Conservation (phyloP, 805 yeast species). For the Cyberlindnera meyerae region DNA sequence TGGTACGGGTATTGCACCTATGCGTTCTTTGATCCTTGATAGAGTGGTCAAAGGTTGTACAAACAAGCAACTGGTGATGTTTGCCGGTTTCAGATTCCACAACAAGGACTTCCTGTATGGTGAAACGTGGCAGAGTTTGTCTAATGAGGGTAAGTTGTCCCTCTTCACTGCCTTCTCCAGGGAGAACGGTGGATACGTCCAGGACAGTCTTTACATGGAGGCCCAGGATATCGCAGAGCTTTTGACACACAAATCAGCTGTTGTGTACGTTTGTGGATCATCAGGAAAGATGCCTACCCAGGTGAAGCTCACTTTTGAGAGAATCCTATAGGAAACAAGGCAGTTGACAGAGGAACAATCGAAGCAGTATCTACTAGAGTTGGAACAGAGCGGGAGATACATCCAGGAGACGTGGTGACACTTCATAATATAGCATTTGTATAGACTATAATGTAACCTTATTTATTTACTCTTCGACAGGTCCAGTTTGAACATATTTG, state of each 20-base stretch:
- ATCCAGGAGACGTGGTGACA: conserved; percentile 85
- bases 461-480: background rate
- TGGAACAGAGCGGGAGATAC: conserved; percentile 66
- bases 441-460: background rate
- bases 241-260: conserved; percentile 50
- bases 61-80: conserved; percentile 42
- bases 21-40: conserved; percentile 56
- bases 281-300: conserved; percentile 92
- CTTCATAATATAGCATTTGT: background rate
- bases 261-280: conserved; percentile 83
- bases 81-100: conserved; percentile 69
- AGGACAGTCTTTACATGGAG: conserved; percentile 57
- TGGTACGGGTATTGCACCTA: conserved; percentile 96
- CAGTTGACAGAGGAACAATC: conserved; percentile 41
- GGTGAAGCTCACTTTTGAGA: conserved; percentile 74
- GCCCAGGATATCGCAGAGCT: conserved; percentile 45
- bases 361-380: conserved; percentile 41
- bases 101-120: conserved; percentile 67
- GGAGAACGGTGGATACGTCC: conserved; percentile 66
- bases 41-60: conserved; percentile 29
- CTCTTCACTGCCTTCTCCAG: conserved; percentile 47
- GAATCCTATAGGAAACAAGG: conserved; percentile 46
- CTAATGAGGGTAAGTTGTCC: conserved; percentile 31
- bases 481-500: conserved; percentile 3
- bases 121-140: conserved; percentile 43